phyloP scores from a whole-genome alignment of 2,329 filamentous ascomycete genomes.

The Ilyonectria sp. region DNA sequence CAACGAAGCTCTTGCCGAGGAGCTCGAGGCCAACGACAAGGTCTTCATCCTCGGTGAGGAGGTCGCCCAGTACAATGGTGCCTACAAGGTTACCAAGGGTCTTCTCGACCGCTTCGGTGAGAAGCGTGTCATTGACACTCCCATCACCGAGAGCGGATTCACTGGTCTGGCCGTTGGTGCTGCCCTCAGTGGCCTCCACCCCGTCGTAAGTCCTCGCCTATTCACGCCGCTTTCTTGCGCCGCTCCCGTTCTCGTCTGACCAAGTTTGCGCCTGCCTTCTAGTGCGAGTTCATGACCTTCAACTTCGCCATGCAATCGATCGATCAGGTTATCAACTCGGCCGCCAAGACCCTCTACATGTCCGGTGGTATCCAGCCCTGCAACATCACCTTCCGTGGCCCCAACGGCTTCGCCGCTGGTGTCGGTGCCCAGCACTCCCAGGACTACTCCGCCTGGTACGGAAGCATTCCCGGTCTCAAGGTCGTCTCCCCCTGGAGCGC shows the following conservation, averaged over 20 bases:
- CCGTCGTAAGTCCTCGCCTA: conserved; percentile 78
- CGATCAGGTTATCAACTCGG: conserved; percentile 99
- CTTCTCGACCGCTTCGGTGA: conserved; percentile 97
- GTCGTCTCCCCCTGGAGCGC: conserved; percentile 96
- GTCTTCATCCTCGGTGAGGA: conserved; percentile 98
- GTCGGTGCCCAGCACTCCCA: conserved; percentile 98
- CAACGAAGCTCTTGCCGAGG: conserved; percentile 97
- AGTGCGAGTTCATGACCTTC: conserved; percentile 99
- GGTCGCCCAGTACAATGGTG: conserved; percentile 99
- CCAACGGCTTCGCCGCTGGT: conserved; percentile 97
- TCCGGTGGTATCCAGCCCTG: conserved; percentile 99
- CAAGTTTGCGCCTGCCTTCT: conserved; percentile 15
- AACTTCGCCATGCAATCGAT: conserved; percentile 99
- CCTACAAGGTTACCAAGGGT: conserved; percentile 99
- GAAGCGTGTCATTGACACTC: conserved; percentile 97
- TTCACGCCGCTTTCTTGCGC: background rate
- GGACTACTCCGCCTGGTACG: conserved; percentile 99
- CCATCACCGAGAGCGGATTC: conserved; percentile 98
- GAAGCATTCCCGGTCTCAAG: conserved; percentile 97
- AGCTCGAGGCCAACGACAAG: conserved; percentile 94
- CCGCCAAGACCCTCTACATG: conserved; percentile 99
- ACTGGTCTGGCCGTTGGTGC: conserved; percentile 93
- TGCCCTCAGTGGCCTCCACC: conserved; percentile 93
- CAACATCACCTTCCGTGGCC: conserved; percentile 99
- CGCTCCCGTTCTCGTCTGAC: conserved; percentile 28